A percentile compares a stretch with the other conserved stretches of the same genome.
Evolutionary conservation across 2,329 filamentous ascomycete genomes (phyloP).

Genomic region (Trichoderma semiorbis): DNA sequence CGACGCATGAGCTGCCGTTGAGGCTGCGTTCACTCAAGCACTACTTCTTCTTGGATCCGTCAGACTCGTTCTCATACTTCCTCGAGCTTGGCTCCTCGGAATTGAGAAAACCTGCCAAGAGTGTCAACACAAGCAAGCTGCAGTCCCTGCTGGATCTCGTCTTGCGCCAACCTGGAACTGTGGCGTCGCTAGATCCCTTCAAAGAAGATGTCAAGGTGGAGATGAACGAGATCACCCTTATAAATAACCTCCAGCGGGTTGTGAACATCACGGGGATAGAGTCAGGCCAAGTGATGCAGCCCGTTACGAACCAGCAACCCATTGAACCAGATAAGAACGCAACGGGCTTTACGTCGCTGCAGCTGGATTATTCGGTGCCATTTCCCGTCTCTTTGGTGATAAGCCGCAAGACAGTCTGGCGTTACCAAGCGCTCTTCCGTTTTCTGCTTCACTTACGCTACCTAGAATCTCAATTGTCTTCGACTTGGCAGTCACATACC

Average conservation of each 20-base stretch:
- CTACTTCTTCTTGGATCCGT: conserved; percentile 97
- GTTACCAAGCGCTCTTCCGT: conserved; percentile 93
- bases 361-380: conserved; percentile 90
- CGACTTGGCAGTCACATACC: conserved; percentile 87
- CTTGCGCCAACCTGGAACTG: conserved; percentile 89
- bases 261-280: conserved; percentile 96
- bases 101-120: conserved; percentile 81
- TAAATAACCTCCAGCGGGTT: conserved; percentile 91
- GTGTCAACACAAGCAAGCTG: conserved; percentile 87
- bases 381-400: conserved; percentile 96
- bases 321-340: conserved; percentile 84
- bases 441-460: conserved; percentile 88
- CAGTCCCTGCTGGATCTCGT: conserved; percentile 95
- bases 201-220: conserved; percentile 98
- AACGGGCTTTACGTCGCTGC: conserved; percentile 84
- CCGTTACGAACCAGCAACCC: conserved; percentile 58
- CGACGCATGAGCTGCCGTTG: conserved; percentile 84
- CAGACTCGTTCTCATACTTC: conserved; percentile 98
- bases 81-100: conserved; percentile 88
- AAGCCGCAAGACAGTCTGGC: conserved; percentile 91
- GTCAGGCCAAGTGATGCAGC: conserved; percentile 77
- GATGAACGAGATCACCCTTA: conserved; percentile 92
- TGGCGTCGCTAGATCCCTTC: conserved; percentile 91
- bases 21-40: conserved; percentile 90
- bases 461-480: conserved; percentile 80